A percentile compares a stretch with the other conserved stretches of the same genome.
Conservation (phyloP, 1,284 basidiomycete species). For the Trametes sp. region DNA sequence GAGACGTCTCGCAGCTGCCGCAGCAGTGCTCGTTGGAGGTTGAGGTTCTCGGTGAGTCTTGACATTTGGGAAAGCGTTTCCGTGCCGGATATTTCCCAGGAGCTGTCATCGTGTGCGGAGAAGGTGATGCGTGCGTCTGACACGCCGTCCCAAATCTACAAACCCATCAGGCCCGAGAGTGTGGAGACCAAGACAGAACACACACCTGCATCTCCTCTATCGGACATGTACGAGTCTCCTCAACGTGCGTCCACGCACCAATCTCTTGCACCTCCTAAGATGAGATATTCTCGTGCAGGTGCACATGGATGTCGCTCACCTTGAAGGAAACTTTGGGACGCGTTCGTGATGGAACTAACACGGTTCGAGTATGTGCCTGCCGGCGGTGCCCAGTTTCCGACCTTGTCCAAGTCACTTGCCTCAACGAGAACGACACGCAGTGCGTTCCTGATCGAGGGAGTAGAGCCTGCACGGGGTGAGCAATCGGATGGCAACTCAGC, state of each 20-base stretch:
- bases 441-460: conserved; percentile 54
- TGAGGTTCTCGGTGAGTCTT: conserved; percentile 88
- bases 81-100: conserved; percentile 45
- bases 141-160: conserved; percentile 89
- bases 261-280: conserved; percentile 58
- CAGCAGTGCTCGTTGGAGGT: conserved; percentile 86
- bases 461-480: conserved; percentile 55
- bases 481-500: conserved; percentile 3
- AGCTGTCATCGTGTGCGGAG: conserved; percentile 54
- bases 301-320: conserved; percentile 53
- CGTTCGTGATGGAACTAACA: conserved; percentile 88
- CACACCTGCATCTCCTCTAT: conserved; percentile 88
- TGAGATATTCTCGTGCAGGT: not conserved
- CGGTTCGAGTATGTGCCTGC: conserved; percentile 81
- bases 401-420: conserved; percentile 75
- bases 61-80: conserved; percentile 60
- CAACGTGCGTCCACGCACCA: conserved; percentile 86
- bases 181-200: not conserved
- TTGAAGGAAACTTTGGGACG: conserved; percentile 80
- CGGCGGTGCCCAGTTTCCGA: conserved; percentile 71
- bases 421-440: conserved; percentile 80
- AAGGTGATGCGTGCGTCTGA: conserved; percentile 84
- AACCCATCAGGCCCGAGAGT: not conserved
- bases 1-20: conserved; percentile 56
- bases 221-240: conserved; percentile 70